Base-by-base conservation (phyloP, 2,329 filamentous ascomycete species). In the Colletotrichum sublineola region DNA sequence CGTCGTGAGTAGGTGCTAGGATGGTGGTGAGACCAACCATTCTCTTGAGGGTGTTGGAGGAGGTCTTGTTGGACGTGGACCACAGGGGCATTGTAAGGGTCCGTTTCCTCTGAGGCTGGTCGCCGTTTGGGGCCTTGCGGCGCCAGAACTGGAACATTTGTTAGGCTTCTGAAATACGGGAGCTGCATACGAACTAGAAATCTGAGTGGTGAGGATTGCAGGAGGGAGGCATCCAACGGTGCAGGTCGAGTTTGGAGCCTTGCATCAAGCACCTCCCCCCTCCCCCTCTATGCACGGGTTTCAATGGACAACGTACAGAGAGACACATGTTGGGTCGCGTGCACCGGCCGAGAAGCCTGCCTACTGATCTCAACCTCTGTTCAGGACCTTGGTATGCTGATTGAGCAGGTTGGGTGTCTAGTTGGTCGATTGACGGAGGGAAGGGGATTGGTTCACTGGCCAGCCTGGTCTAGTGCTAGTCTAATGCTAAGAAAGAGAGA, bases 71-170 rank as follows among this genome's bases (percentile, higher is more conserved):
- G 33, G 80, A 78, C 68, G 79, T 80, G 61, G 79, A 82, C 64
- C 83, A 82, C 68, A 84, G 80, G 66, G 82, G 83, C 75, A 84
- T 79, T 46, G 82, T 84, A 31, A 78, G 80, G 55, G 77, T 73
- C 36, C 82, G 82, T 55, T 76, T 75, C 56, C 77, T 80, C 68
- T 76, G 75, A 18, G 36, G 20, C 61, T 44, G 58, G 44, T 69
- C 69, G 44, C 63, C 50, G 29, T 5, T 40, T 15, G 64, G 73
- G 5, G 63, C 38, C 44, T 61, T 66, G 7, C 74, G 74, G 63
- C 72, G 74, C 53, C 68, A 73, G 44, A 68, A 63, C 74, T 75
- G 57, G 29, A 36, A 14, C 36, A 14, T 3, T 31, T 40, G 58
- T 73, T 14, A 73, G 71, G 31, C 20, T 8, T n/a, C 15, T n/a